Base-by-base conservation (phyloP, 2,329 filamentous ascomycete species). In the Colletotrichum trifolii region DNA sequence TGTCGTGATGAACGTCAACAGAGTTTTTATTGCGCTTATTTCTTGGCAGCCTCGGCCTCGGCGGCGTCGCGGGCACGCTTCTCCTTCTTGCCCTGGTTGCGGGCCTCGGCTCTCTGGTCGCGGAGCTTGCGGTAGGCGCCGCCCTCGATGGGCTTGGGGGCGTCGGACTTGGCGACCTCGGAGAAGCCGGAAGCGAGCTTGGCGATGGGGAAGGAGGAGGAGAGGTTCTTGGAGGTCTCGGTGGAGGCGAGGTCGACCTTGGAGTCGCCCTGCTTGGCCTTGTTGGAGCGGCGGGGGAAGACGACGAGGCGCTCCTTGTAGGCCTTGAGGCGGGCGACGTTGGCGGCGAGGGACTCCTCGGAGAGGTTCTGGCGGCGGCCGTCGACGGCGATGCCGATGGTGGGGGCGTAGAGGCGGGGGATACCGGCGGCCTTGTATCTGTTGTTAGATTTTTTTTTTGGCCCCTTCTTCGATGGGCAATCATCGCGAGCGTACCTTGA, bases 331-430 rank as follows among this genome's bases (percentile, higher is more conserved):
- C 96, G 96, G 82, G 92, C 92, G 76, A 99, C 95, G 85, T 99
- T 99, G 87, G 88, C 87, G 82, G 93, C 88, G 76, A 98, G 91
- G 73, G 91, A 92, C 89, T 98, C 96, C 87, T 96, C 93, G 79
- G 91, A 96, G 78, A 97, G 91, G 89, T 98, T 99, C 86, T 93
- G 90, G 83, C 96, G 95, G 86, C 96, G 95, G 83, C 89, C 87
- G 84, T 99, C 96, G 85, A 99, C 95, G 73, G 93, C 82, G 84
- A 99, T 98, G 83, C 96, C 96, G 85, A 99, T 92, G 82, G 96
- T 98, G 78, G 91, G 89, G 75, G 96, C 96, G 76, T 96, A 88
- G 82, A 94, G 94, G 85, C 93, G 93, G 85, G 95, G 89, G 80
- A 99, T 96, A 77, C 93, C 93, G 79, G 95, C 96, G 83, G 94